A percentile compares a stretch with the other conserved stretches of the same genome.
phyloP scores from a whole-genome alignment of 192 early-diverging fungal species.

The Coemansia sp. region DNA sequence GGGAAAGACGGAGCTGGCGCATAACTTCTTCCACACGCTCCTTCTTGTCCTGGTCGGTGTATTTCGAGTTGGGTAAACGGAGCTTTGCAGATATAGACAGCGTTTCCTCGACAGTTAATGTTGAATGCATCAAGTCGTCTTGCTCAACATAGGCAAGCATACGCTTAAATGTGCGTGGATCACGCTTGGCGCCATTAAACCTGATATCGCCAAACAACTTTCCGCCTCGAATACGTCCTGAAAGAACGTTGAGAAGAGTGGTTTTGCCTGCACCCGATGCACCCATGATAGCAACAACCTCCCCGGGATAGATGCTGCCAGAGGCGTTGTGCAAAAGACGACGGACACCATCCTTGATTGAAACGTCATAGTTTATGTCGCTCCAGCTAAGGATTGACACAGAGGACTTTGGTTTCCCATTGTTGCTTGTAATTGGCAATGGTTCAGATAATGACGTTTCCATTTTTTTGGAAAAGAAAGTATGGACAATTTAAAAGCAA shows the following conservation, averaged over 20 bases:
- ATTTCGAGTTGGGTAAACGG: slow-evolving; percentile 18
- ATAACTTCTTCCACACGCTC: slow-evolving; percentile 64
- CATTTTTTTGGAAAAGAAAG: not conserved
- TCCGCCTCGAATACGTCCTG: slow-evolving; percentile 52
- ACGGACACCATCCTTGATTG: slow-evolving; percentile 28
- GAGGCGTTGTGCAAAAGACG: slow-evolving; percentile 65
- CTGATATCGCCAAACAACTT: slow-evolving; percentile 54
- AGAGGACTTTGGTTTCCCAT: too few species aligned
- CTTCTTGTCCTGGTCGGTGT: slow-evolving; percentile 51
- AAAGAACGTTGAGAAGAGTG: slow-evolving; percentile 64
- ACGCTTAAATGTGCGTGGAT: slow-evolving; percentile 44
- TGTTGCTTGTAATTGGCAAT: too few species aligned
- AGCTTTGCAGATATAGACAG: slow-evolving; percentile 58
- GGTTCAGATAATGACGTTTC: too few species aligned
- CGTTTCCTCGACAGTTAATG: slow-evolving; percentile 73
- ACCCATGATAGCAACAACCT: slow-evolving; percentile 87
- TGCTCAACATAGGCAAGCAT: slow-evolving; percentile 53
- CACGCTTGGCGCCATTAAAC: slow-evolving; percentile 49
- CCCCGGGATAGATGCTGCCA: slow-evolving; percentile 68
- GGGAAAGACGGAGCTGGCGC: slow-evolving; percentile 60
- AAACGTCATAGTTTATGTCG: slow-evolving; percentile 42
- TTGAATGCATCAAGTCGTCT: slow-evolving; percentile 53
- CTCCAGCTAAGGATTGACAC: slow-evolving; percentile 32
- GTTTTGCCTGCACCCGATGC: slow-evolving; percentile 90
- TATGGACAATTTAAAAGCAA: not conserved